Base-by-base conservation (phyloP, 345 rosid genomes). In the Camelina sativa region DNA sequence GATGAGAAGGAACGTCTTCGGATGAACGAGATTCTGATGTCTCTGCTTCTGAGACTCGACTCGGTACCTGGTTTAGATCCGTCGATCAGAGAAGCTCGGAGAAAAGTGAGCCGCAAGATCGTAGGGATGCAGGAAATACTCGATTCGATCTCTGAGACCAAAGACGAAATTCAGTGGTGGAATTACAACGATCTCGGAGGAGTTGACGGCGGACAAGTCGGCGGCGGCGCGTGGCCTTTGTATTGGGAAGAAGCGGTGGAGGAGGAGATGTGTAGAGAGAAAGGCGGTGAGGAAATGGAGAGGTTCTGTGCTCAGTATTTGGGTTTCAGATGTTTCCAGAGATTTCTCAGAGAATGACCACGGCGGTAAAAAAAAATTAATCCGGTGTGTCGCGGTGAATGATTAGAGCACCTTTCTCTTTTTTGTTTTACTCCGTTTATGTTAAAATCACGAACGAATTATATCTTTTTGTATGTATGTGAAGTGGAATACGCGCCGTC, bases 241-340 rank as follows among this genome's bases (percentile, higher is more conserved):
- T 78, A 83, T 50, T 86, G 90, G 84, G 89, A 88, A 67, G 82
- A 72, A 56, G 82, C 81, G 81, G 76, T 84, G 81, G 92, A 76
- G 84, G 87, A 82, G 69, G 81, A 86, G 57, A 28, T 85, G 19
- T 93, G 98, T 66, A 81, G 79, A 57, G 93, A 91, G 78, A 88
- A 74, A 62, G 98, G 97, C 22, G 94, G 97, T 0, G 91, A 87
- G 4, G 96, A 91, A 71, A 76, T 91, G 98, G 92, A 89, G 79
- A 86, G 78, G 57, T 93, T 86, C 67, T 91, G 97, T 76, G 96
- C 92, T 64, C 83, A 88, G 69, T 82, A 89, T 74, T 79, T 93
- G 77, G 98, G 98, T 10, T 87, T 93, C 71, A 84, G 96, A 62
- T 93, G 98, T 82, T 81, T 93, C 65, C 91, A 89, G 83, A 84